A percentile compares a stretch with the other conserved stretches of the same genome.
These are phyloP conservation scores for Ochetophila trinervis DNA, from an alignment of 306 rosid species.

Conservation along the genomic window DNA sequence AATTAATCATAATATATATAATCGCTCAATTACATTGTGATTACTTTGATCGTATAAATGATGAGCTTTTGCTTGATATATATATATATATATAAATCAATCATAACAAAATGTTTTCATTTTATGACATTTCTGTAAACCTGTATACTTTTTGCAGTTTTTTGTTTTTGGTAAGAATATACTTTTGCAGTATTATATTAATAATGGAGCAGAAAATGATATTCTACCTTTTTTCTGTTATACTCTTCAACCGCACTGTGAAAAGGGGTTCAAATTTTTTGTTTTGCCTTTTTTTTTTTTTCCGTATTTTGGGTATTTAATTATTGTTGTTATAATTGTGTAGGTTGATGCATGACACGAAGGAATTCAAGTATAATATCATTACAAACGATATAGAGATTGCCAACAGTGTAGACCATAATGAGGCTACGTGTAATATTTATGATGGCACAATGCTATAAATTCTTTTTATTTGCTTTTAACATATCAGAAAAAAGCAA, in stretches of 20 bases:
- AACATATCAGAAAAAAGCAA: background rate
- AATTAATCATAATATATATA: background rate
- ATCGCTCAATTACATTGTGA: slow-evolving; percentile 25
- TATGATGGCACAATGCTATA: slow-evolving; percentile 5
- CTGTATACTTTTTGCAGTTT: no score
- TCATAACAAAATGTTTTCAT: slow-evolving; percentile 8
- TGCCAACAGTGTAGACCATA: slow-evolving; percentile 31
- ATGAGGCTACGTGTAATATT: slow-evolving; percentile 30
- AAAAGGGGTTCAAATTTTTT: slow-evolving; percentile 5
- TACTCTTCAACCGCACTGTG: slow-evolving; percentile 16
- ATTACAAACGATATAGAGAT: slow-evolving; percentile 44
- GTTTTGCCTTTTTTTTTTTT: slow-evolving; percentile 19
- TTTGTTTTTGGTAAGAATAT: no score
- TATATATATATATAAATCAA: no score
- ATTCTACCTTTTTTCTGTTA: slow-evolving; percentile 17
- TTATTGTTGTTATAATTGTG: slow-evolving; percentile 33
- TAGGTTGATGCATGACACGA: slow-evolving; percentile 40
- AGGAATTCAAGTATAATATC: slow-evolving; percentile 54
- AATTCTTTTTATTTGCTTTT: background rate
- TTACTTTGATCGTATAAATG: slow-evolving; percentile 1
- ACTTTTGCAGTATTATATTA: background rate
- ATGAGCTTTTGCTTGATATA: slow-evolving; percentile 31
- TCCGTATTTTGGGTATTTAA: slow-evolving; percentile 19
- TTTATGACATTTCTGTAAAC: slow-evolving; percentile 25
- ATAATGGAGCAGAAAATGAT: slow-evolving; percentile 15